A percentile compares a stretch with the other conserved stretches of the same genome.
Evolutionary conservation across 208 protist species (phyloP).

Genomic region (Trypanosoma theileri): DNA sequence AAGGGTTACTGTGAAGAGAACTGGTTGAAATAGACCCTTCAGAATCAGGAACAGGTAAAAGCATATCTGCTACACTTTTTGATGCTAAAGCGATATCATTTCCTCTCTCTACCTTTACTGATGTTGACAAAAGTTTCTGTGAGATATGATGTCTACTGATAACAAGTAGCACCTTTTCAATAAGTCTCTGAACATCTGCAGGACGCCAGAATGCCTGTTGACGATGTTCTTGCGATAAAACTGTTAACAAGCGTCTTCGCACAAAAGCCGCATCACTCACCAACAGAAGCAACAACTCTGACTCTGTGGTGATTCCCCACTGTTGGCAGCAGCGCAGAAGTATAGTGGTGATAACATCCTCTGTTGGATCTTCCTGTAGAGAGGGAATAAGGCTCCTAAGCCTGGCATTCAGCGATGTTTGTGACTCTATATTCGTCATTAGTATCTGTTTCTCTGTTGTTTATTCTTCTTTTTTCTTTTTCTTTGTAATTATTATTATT

Average conservation of each 20-base stretch:
- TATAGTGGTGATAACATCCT: background rate
- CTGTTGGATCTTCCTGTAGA: background rate
- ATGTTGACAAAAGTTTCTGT: background rate
- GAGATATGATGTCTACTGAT: conserved; percentile 21
- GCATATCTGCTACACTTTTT: conserved; percentile 12
- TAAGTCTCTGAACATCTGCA: conserved; percentile 16
- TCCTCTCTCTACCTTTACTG: background rate
- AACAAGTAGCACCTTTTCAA: conserved; percentile 11
- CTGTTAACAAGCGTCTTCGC: background rate
- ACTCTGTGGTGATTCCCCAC: conserved; percentile 3
- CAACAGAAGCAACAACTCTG: conserved; percentile 24
- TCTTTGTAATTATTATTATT: background rate
- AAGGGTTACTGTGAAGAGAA: background rate
- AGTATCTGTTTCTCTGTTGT: background rate
- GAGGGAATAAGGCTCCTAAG: conserved; percentile 2
- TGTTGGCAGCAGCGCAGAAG: conserved; percentile 22
- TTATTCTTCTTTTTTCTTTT: background rate
- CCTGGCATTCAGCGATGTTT: background rate
- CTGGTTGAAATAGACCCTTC: background rate
- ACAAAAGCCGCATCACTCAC: conserved; percentile 12
- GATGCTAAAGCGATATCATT: conserved; percentile 4
- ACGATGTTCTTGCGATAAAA: background rate
- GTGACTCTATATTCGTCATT: background rate
- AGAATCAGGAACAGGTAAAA: background rate
- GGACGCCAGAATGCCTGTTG: background rate